Base-by-base conservation (phyloP, 2,329 filamentous ascomycete genomes). In the Dichotomopilus funicola region DNA sequence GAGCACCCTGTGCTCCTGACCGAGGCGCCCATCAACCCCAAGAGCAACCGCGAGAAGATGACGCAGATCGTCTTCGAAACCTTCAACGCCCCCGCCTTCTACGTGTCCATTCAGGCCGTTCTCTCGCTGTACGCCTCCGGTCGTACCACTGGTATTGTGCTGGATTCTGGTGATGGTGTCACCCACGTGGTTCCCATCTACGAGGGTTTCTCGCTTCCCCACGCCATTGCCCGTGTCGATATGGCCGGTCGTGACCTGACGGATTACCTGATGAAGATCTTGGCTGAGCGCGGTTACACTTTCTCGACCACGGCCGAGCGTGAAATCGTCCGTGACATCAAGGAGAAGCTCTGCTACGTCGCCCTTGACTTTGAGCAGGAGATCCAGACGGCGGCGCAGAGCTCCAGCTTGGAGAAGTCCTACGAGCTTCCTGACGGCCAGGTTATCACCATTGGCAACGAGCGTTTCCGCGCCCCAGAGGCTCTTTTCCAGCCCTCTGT, bases 21-120 rank as follows among this genome's bases (percentile, higher is more conserved):
- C 69, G 94, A 99, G 83, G 94, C 94, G 70, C 94, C 94, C 68
- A 97, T 99, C 87, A 99, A 99, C 87, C 94, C 94, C 77, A 97
- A 97, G 86, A 95, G 89, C 82, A 99, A 99, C 86, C 89, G 94
- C 87, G 94, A 99, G 86, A 99, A 99, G 91, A 99, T 99, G 94
- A 97, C 94, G 69, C 94, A 99, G 83, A 99, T 99, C 67, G 91
- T 99, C 76, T 99, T 99, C 83, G 94, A 99, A 87, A 99, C 94
- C 70, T 99, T 99, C 87, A 97, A 99, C 83, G 92, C 94, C 71
- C 94, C 94, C 68, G 94, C 94, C 69, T 97, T 99, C 87, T 99
- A 99, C 85, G 94, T 99, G 82, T 97, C 94, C 72, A 99, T 99
- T 78, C 92, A 97, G 86, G 94, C 94, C 75, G 94, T 99, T 65